A percentile compares a stretch with the other conserved stretches of the same genome.
Evolutionary conservation across 345 rosid species (phyloP).

Genomic region (Salix purpurea): DNA sequence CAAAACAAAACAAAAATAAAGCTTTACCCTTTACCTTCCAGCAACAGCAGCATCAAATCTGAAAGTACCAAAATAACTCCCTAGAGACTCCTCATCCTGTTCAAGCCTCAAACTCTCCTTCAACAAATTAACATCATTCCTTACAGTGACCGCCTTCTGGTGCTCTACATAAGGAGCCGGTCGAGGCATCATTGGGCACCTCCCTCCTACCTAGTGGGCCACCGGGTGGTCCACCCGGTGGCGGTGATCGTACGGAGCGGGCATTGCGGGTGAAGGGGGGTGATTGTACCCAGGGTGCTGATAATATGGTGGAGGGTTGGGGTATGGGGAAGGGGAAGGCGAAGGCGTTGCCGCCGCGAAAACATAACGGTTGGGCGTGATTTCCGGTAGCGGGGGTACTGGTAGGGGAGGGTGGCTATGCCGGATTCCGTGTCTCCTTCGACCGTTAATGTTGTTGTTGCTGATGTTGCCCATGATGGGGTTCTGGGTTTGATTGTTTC

Average conservation of each 20-base stretch:
- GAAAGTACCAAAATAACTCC: conserved; percentile 70
- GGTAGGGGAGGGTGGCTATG: conserved; percentile 47
- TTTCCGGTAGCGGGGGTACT: conserved; percentile 59
- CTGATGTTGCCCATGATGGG: conserved; percentile 60
- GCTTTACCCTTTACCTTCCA: conserved; percentile 52
- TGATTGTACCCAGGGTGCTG: conserved; percentile 65
- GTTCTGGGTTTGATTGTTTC: background rate
- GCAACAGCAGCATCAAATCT: conserved; percentile 88
- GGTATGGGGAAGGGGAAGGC: conserved; percentile 68
- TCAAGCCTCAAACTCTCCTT: conserved; percentile 74
- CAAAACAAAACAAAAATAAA: background rate
- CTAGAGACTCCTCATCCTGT: conserved; percentile 60
- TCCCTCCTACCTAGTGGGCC: conserved; percentile 21
- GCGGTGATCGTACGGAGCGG: conserved; percentile 63
- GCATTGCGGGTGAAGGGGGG: conserved; percentile 48
- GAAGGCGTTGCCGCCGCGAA: conserved; percentile 91
- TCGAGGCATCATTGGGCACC: conserved; percentile 33
- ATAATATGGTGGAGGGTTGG: conserved; percentile 44
- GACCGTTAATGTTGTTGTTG: conserved; percentile 49
- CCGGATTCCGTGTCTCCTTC: conserved; percentile 51
- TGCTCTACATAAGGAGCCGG: conserved; percentile 75
- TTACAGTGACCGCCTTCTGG: conserved; percentile 77
- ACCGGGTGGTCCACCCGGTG: conserved; percentile 31
- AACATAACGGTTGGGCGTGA: conserved; percentile 60
- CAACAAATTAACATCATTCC: conserved; percentile 79